Conservation (phyloP, 73 alveolate genomes). For the Paramecium pentaurelia region DNA sequence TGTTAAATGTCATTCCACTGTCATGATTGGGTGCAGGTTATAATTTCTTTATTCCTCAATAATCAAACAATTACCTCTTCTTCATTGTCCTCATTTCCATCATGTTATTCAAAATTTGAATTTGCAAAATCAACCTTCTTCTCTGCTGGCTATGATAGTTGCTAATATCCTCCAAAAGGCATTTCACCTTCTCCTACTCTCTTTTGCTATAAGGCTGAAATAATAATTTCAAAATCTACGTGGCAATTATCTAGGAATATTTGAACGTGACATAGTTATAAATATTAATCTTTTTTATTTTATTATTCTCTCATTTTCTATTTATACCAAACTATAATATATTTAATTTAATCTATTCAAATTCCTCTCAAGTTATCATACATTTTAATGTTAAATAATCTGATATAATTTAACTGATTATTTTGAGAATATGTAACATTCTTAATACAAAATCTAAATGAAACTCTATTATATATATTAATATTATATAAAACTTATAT, state of each 20-base stretch:
- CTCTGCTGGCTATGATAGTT: background rate
- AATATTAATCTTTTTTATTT: background rate
- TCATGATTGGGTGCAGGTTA: conserved; percentile 32
- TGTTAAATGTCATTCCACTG: background rate
- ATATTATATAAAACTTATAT: too few species aligned
- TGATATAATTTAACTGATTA: too few species aligned
- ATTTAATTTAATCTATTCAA: too few species aligned
- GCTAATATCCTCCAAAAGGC: background rate
- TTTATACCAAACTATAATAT: too few species aligned
- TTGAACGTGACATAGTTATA: background rate
- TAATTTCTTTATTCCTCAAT: background rate
- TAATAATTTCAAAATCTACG: background rate
- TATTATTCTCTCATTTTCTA: background rate
- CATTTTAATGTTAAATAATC: too few species aligned
- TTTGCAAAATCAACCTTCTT: background rate
- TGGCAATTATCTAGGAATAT: background rate
- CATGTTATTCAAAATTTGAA: background rate
- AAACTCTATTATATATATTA: too few species aligned
- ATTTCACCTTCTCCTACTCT: background rate
- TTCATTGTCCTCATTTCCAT: background rate
- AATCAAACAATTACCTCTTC: background rate
- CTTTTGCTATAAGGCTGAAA: background rate
- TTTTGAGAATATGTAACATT: too few species aligned
- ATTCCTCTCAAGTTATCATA: too few species aligned
- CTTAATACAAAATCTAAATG: too few species aligned